These are phyloP conservation scores for Phytophthora capsici DNA, from an alignment of 352 stramenopile genomes.

Conservation along the genomic window DNA sequence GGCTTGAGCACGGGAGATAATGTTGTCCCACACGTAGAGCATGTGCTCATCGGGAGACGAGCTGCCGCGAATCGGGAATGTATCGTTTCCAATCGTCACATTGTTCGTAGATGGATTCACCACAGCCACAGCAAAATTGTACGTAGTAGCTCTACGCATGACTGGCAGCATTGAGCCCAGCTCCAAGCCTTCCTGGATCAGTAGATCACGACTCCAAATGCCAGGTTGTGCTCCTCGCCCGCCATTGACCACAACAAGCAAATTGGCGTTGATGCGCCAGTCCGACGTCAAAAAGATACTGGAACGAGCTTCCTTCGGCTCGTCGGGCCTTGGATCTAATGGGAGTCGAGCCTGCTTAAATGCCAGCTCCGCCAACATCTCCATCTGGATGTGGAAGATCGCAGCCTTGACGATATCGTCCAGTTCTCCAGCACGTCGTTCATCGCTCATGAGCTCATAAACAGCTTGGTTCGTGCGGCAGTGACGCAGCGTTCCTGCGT, in stretches of 20 bases:
- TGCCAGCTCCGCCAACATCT: constrained; percentile 78
- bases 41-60: constrained; percentile 71
- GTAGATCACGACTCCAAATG: constrained; percentile 80
- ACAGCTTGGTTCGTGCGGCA: constrained; percentile 78
- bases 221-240: constrained; percentile 68
- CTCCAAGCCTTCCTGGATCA: constrained; percentile 80
- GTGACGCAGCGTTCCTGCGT: constrained; percentile 66
- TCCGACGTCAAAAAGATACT: constrained; percentile 78
- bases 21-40: constrained; percentile 80
- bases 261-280: constrained; percentile 62
- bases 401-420: constrained; percentile 84
- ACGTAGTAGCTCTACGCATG: constrained; percentile 51
- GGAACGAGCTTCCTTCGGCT: constrained; percentile 71
- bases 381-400: constrained; percentile 88
- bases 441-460: constrained; percentile 80
- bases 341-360: constrained; percentile 80
- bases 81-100: constrained; percentile 62
- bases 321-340: constrained; percentile 59
- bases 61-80: constrained; percentile 65
- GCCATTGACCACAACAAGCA: constrained; percentile 79
- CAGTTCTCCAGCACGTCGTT: constrained; percentile 66
- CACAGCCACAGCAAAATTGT: constrained; percentile 63
- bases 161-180: constrained; percentile 81
- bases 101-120: constrained; percentile 81
- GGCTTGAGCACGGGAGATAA: constrained; percentile 64